Conservation (phyloP, 2,329 filamentous ascomycete genomes). For the Talaromyces marneffei region DNA sequence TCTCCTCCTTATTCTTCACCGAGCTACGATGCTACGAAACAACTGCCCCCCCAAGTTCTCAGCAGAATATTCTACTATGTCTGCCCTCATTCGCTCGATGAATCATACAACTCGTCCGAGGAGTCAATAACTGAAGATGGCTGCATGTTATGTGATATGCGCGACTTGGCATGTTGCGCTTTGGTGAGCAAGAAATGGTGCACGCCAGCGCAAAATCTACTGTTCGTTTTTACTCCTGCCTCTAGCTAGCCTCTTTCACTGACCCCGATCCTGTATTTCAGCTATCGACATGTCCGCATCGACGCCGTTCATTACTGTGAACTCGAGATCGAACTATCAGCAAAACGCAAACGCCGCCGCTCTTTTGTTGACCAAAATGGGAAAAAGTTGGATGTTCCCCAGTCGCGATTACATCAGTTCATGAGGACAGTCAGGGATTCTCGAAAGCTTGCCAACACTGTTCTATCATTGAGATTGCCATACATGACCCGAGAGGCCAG, state of each 20-base stretch:
- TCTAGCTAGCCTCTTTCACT: neutral
- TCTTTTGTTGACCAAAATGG: slow-evolving; percentile 70
- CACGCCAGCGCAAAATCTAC: slow-evolving; percentile 48
- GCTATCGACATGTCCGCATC: slow-evolving; percentile 84
- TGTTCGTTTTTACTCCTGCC: slow-evolving; percentile 51
- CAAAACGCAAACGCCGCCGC: slow-evolving; percentile 67
- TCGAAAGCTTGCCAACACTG: slow-evolving; percentile 60
- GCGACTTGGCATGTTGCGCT: slow-evolving; percentile 76
- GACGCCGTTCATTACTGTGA: slow-evolving; percentile 93
- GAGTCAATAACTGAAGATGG: slow-evolving; percentile 69
- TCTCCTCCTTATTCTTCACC: neutral
- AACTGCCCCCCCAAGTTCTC: slow-evolving; percentile 64
- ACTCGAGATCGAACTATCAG: slow-evolving; percentile 73
- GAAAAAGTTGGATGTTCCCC: slow-evolving; percentile 72
- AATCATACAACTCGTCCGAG: slow-evolving; percentile 76
- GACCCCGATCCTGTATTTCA: slow-evolving; percentile 33
- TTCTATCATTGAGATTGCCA: slow-evolving; percentile 78
- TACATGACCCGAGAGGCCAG: slow-evolving; percentile 91
- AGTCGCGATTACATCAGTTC: slow-evolving; percentile 68
- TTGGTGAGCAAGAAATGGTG: slow-evolving; percentile 70
- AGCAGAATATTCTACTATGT: slow-evolving; percentile 72
- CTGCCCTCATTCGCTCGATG: slow-evolving; percentile 75
- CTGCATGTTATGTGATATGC: slow-evolving; percentile 90
- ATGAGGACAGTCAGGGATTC: slow-evolving; percentile 78
- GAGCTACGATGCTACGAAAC: slow-evolving; percentile 36